Evolutionary conservation across 768 basidiomycete species (phyloP), one percentile per base, ranked within the genome.

Genomic region (Boletus rubropictus): DNA sequence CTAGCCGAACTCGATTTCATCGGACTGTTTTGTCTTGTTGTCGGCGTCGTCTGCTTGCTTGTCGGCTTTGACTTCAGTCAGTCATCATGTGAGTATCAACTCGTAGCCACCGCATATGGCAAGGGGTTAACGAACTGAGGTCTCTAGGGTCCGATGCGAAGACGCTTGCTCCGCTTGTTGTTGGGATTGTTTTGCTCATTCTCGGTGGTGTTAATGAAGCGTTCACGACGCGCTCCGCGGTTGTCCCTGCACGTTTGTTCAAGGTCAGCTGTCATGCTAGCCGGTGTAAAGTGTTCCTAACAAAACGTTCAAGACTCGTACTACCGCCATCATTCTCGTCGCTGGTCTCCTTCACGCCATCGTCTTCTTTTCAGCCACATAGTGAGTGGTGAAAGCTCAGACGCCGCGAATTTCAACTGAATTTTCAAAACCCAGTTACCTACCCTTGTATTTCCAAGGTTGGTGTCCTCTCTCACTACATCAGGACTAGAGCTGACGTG

Each of bases 61-160:
- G 63, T 90, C 10, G 88, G 88, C 0, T 85, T 90, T 56, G 81
- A 85, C 63, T 77, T 75, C 49, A 79, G 86, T 58, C 78, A 87
- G 60, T 76, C 71, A 0, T 72, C 70, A 48, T 90, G 87, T 86
- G 50, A 58, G 81, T 68, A 29, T 38, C 12, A 14, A 41, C 18
- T 18, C 34, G n/a, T 38, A 37, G 25, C 10, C 3, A 1, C 24
- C 21, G n/a, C 18, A 2, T 15, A 3, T 3, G 31, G n/a, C n/a
- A 14, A 11, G 22, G 34, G 8, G 11, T 2, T 15, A 24, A 37
- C 34, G 22, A 5, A 29, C n/a, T 22, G 5, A 10, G 8, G 7
- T 37, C 22, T 24, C 24, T 41, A 86, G 83, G 86, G 86, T 70
- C 73, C 4, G 64, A 71, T 3, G 62, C 78, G 8, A 65, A 76